These are phyloP conservation scores for Alternaria sp. DNA, from an alignment of 2,329 filamentous ascomycete species.

Conservation along the genomic window DNA sequence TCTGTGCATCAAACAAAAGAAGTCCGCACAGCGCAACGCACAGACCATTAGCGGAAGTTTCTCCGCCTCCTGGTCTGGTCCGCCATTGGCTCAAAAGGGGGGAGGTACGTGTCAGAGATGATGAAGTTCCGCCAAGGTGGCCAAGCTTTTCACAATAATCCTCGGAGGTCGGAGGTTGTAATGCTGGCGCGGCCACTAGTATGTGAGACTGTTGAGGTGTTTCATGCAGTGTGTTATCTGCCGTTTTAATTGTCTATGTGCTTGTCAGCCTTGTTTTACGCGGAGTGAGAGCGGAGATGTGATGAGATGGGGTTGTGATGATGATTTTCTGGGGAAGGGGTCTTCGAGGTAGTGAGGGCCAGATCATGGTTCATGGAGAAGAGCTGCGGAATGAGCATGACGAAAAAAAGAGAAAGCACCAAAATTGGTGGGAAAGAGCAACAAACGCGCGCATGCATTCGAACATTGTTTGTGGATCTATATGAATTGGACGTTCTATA, in stretches of 20 bases:
- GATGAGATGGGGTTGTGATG: neutral
- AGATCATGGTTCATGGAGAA: neutral
- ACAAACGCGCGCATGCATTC: conserved; percentile 31
- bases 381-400: neutral
- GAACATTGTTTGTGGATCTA: conserved; percentile 13
- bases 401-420: neutral
- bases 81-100: neutral
- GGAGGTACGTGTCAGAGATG: neutral
- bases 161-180: neutral
- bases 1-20: neutral
- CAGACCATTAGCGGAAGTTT: neutral
- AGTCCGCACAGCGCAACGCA: neutral
- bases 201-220: conserved; percentile 17
- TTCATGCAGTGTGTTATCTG: conserved; percentile 4
- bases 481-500: conserved; percentile 1
- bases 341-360: neutral
- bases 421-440: conserved; percentile 24
- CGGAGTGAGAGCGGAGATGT: neutral
- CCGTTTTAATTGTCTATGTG: neutral
- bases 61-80: neutral
- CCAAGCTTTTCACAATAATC: neutral
- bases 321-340: neutral
- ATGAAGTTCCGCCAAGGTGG: conserved; percentile 2
- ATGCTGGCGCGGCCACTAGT: neutral
- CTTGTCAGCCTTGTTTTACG: neutral